Conservation (phyloP, 768 basidiomycete species). For the Boletus huronensis region DNA sequence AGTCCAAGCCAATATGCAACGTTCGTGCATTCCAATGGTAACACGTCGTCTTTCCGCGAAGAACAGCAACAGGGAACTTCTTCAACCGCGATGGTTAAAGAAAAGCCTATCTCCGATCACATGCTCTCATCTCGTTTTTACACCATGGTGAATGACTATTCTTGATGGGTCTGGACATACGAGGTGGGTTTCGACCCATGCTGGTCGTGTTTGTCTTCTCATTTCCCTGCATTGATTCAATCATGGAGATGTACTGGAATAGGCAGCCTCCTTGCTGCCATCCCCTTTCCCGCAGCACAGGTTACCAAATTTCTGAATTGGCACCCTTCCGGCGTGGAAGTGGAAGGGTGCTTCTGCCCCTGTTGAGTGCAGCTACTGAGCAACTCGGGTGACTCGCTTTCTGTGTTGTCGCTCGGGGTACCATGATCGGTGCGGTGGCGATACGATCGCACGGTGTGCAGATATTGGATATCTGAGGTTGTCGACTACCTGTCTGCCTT, state of each 20-base stretch:
- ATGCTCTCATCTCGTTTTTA: constrained; percentile 34
- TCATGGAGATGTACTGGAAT: constrained; percentile 13
- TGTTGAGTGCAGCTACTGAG: constrained; percentile 7
- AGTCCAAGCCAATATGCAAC: background rate
- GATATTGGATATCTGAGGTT: constrained; percentile 1
- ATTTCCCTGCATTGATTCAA: constrained; percentile 12
- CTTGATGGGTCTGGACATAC: constrained; percentile 56
- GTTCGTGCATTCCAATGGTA: background rate
- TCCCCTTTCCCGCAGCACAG: constrained; percentile 11
- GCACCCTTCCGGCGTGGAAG: constrained; percentile 16
- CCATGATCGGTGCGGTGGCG: constrained; percentile 7
- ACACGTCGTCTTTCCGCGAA: constrained; percentile 11
- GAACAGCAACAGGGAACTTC: constrained; percentile 2
- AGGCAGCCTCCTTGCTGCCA: constrained; percentile 16
- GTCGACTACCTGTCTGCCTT: background rate
- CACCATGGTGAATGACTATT: constrained; percentile 53
- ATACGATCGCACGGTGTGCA: constrained; percentile 8
- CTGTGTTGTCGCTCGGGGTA: constrained; percentile 3
- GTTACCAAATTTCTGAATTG: constrained; percentile 12
- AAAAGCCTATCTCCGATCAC: constrained; percentile 32
- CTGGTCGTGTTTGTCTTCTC: constrained; percentile 2
- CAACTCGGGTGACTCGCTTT: background rate
- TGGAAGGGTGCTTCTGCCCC: constrained; percentile 21
- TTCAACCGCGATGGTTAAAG: constrained; percentile 3
- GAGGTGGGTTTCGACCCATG: background rate